Evolutionary conservation across 768 basidiomycete genomes (phyloP), one percentile per base, ranked within the genome.

Genomic region (Albatrellus ellisii): DNA sequence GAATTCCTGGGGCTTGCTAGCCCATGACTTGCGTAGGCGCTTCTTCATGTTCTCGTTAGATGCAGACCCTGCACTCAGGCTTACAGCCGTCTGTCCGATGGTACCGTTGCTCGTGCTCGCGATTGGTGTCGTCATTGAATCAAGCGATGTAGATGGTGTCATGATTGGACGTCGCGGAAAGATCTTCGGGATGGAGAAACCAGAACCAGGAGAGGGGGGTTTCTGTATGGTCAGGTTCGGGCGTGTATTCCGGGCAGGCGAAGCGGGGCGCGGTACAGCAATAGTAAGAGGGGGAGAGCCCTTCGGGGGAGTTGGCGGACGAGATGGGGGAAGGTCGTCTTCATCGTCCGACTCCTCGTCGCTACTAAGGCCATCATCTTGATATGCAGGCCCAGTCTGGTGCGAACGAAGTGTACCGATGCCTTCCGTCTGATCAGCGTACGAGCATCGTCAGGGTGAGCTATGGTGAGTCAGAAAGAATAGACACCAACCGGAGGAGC

Each of bases 321-420:
- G n/a, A n/a, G n/a, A n/a, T n/a, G n/a, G n/a, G n/a, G n/a, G n/a
- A n/a, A n/a, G 59, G 27, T 64, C 60, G 28, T 55, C 54, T 11
- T 60, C 59, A 2, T 59, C 60, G 21, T 67, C 65, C 12, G 62
- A 62, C 25, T 70, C 21, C 68, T 70, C 69, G 29, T 73, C 72
- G 0, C 68, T 70, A 22, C 76, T 80, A 8, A 86, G 62, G 4
- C 79, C 87, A 52, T 88, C 88, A 52, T 90, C 88, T 55, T 80
- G 71, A 48, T 73, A 75, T 18, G 66, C 70, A 2, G 73, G 73
- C 6, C 66, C 68, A 4, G 47, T 55, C 15, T 73, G 63, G 54
- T 75, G 63, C 2, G 78, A 80, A 22, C 82, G 79, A 20, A 86
- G 63, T 2, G 89, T 91, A 39, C 88, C 88, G 22, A 90, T 76